Base-by-base conservation (phyloP, 2,329 filamentous ascomycete species). In the Xenosphaeropsis pyriputrescens region DNA sequence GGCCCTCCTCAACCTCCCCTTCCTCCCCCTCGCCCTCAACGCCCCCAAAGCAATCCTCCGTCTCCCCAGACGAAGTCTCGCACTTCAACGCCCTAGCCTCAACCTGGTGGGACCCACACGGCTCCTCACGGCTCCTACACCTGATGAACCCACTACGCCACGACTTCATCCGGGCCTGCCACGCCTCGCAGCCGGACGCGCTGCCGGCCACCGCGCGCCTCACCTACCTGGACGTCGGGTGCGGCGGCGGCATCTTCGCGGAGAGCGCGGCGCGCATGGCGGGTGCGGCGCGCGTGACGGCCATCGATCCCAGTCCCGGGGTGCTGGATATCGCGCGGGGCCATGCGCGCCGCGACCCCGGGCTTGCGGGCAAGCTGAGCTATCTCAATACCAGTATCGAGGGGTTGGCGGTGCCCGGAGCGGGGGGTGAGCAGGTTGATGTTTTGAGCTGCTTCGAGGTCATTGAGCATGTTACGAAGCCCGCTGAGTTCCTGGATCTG, bases 101-200 rank as follows among this genome's bases (percentile, higher is more conserved):
- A 47, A 80, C 80, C 51, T 98, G 91, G 91, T 98, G 91, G 91
- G 88, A 96, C 60, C 84, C 89, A 1, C 78, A 94, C 54, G 91
- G 91, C 37, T 80, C 89, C 6, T 95, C 86, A 4, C 77, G 89
- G 30, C 76, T 95, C 41, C 75, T 98, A 2, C 91, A 98, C 60
- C 79, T 94, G 47, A 96, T 98, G 89, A 96, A 98, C 62, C 91
- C 91, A 2, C 74, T 94, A 34, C 86, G 91, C 26, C 88, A 96
- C 63, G 78, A 86, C 60, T 96, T 96, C 61, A 91, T 95, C 57
- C 68, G 68, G 16, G 62, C 65, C 44, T 95, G 89, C 55, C 72
- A 79, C 34, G 58, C 67, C 45, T 69, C 72, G 15, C 65, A 70
- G 34, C 60, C 62, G 42, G 60, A 63, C 34, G 51, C 61, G 17